Base-by-base conservation (phyloP, 495 filamentous ascomycete genomes). In the Lineolata rhizophorae region DNA sequence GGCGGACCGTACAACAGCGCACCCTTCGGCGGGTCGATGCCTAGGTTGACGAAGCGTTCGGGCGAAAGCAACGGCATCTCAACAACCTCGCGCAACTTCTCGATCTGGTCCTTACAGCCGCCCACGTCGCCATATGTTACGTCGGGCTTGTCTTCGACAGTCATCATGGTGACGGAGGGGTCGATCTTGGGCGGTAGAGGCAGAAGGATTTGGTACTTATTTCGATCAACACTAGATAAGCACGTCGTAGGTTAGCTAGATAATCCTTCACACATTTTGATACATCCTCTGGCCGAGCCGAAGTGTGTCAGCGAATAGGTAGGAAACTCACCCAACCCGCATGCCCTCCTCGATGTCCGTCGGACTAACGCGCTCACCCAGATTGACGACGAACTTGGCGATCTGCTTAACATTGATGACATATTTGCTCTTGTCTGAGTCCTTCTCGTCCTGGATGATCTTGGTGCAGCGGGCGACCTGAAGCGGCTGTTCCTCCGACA, bases 351-450 rank as follows among this genome's bases (percentile, higher is more conserved):
- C 87, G 48, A 97, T 95, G 72, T 97, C 87, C 46, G 85, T 94
- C 25, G 87, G 90, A 52, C 76, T 84, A 38, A 97, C 85, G 30
- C 90, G 75, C 52, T 97, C 87, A 41, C 87, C 87, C 31, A 97
- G 69, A 56, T 95, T 91, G 47, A 97, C 87, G 28, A 97, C 87
- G 46, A 97, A 97, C 57, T 97, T 97, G 50, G 87, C 87, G 39
- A 97, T 95, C 53, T 97, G 87, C 59, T 97, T 97, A 42, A 97
- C 87, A 55, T 95, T 97, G 67, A 97, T 97, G 48, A 97, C 84
- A 62, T 97, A 97, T 72, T 95, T 95, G 68, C 76, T 87, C 69
- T 97, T 97, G 43, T 92, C 81, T 19, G 74, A 58, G 58, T 97
- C 84, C 58, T 91, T 87, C 51, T 92, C 87, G 54, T 92, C 83